phyloP scores from a whole-genome alignment of 257 asterid species.

The Lycium barbarum region DNA sequence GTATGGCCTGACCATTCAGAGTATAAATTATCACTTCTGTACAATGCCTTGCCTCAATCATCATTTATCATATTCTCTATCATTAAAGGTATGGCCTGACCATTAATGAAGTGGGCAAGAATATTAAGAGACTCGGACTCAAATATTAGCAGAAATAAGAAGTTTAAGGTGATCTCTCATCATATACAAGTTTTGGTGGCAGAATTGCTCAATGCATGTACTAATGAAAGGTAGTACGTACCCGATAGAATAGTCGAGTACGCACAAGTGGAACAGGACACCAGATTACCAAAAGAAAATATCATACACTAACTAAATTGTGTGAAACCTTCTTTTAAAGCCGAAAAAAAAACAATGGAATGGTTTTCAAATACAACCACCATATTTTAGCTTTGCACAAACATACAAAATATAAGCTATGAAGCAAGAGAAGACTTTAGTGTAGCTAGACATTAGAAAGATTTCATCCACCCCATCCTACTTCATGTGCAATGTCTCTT shows the following conservation, averaged over 20 bases:
- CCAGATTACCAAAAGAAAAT: not conserved
- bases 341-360: no score
- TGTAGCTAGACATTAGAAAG: conserved; percentile 3
- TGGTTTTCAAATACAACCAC: not conserved
- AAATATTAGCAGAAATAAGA: not conserved
- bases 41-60: no score
- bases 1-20: not conserved
- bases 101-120: not conserved
- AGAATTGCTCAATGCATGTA: not conserved
- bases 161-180: not conserved
- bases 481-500: conserved; percentile 11
- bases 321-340: no score
- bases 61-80: no score
- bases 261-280: accelerated
- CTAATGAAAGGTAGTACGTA: not conserved
- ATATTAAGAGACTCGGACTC: not conserved
- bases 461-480: not conserved
- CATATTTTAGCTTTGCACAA: not conserved
- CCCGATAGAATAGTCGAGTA: not conserved
- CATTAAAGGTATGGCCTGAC: not conserved
- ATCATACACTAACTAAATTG: no score
- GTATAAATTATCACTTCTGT: no score
- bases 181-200: not conserved
- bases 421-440: not conserved
- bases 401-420: not conserved